A percentile compares a stretch with the other conserved stretches of the same genome.
phyloP scores from a whole-genome alignment of 306 rosid genomes.

The Ziziphus jujuba region DNA sequence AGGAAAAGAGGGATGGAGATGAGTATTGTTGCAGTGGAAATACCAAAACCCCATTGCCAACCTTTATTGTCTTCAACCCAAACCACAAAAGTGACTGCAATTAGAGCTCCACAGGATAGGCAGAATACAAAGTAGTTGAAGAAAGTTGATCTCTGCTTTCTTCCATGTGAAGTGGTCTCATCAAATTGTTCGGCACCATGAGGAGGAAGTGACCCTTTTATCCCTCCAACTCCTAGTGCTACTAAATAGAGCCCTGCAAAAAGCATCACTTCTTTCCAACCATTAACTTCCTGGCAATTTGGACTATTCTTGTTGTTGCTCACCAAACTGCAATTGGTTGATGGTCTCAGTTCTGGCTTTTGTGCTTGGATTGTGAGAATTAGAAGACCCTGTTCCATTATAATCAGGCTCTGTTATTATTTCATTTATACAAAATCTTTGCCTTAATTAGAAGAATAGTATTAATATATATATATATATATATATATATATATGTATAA shows the following conservation, averaged over 20 bases:
- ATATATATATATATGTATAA: too few relatives aligned
- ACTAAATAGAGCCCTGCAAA: constrained; percentile 73
- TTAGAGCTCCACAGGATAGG: constrained; percentile 71
- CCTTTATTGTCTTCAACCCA: constrained; percentile 93
- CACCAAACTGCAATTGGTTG: constrained; percentile 45
- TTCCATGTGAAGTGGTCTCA: constrained; percentile 51
- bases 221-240: constrained; percentile 89
- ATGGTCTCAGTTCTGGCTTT: constrained; percentile 55
- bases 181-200: constrained; percentile 89
- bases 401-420: constrained; percentile 1
- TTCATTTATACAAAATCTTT: not conserved
- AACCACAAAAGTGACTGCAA: constrained; percentile 75
- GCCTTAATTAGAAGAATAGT: not conserved
- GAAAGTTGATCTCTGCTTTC: constrained; percentile 65
- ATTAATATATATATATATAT: too few relatives aligned
- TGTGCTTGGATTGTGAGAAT: constrained; percentile 74
- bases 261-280: constrained; percentile 47
- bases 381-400: constrained; percentile 60
- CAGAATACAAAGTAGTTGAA: constrained; percentile 75
- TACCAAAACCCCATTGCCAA: constrained; percentile 84
- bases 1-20: constrained; percentile 73
- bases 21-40: constrained; percentile 56
- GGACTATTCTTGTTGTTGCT: constrained; percentile 14
- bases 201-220: constrained; percentile 82
- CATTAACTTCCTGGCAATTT: constrained; percentile 48